Percentiles rank a stretch among this genome's conserved stretches.
Evolutionary conservation across 768 basidiomycete genomes (phyloP).

Genomic region (Collybia sp.): DNA sequence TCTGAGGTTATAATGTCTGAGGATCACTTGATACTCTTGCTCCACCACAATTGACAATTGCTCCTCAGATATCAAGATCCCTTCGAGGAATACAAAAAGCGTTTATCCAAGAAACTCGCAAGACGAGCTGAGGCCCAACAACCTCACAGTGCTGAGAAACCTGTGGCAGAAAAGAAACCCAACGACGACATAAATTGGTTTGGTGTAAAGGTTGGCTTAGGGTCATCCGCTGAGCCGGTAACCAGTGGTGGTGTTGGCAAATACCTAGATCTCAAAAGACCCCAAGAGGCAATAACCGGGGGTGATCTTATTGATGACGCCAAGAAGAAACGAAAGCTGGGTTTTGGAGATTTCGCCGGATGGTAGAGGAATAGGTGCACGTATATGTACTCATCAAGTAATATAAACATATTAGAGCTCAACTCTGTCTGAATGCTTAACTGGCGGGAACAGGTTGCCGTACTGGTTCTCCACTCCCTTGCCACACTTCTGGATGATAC

Average conservation of each 20-base stretch:
- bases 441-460: slow-evolving; percentile 9
- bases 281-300: slow-evolving; percentile 19
- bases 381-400: slow-evolving; percentile 2
- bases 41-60: slow-evolving; percentile 4
- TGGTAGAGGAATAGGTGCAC: slow-evolving; percentile 45
- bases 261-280: slow-evolving; percentile 61
- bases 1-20: slow-evolving; percentile 83
- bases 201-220: slow-evolving; percentile 74
- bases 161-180: slow-evolving; percentile 43
- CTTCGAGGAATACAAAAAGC: slow-evolving; percentile 86
- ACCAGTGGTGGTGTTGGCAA: slow-evolving; percentile 68
- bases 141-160: slow-evolving; percentile 22
- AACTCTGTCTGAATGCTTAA: slow-evolving; percentile 21
- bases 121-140: slow-evolving; percentile 39
- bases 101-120: slow-evolving; percentile 75
- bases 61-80: slow-evolving; percentile 81
- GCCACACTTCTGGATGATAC: too few relatives aligned
- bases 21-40: background rate
- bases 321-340: slow-evolving; percentile 79
- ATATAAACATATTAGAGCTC: background rate
- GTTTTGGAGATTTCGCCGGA: slow-evolving; percentile 88
- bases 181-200: slow-evolving; percentile 84
- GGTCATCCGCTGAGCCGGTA: slow-evolving; percentile 20
- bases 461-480: slow-evolving; percentile 12
- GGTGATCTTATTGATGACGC: slow-evolving; percentile 33